Evolutionary conservation across 148 eudicot species (phyloP), one percentile per base, ranked within the genome.

Genomic region (Camellia japonica): DNA sequence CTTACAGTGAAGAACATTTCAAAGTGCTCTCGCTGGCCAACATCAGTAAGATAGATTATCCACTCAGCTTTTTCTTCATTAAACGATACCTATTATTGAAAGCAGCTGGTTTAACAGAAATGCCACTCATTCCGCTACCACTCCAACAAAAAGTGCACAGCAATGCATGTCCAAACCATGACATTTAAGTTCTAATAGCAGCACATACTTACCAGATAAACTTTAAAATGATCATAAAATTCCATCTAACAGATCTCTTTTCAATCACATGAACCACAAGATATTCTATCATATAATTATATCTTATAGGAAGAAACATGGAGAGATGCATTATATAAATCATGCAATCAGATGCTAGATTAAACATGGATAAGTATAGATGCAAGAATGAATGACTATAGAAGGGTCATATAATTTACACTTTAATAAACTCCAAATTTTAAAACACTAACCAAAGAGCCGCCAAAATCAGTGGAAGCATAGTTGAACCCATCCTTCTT

Each of bases 11-110:
- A 96, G 52, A 96, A 72, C 97, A 91, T 94, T 83, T 92, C 97
- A 86, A 96, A 96, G 79, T 96, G 99, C 82, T 96, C 98, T 47
- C 92, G 86, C 88, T 96, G 99, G 66, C 99, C 99, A 84, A 94
- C 97, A 85, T 96, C 99, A 71, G 99, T 96, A 14, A 94, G 89
- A 84, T 94, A 94, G 30, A 94, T 87, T 52, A 96, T 91, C 99
- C 99, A 94, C 42, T 94, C 92, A 44, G 90, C 99, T 82, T 94
- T 92, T 84, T 97, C 99, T 90, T 92, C 91, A 79, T 97, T 94
- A 52, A 97, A 54, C 99, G 97, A 81, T 97, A 97, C 99, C 99
- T 97, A 71, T 80, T 9, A 71, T 78, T 20, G n/a, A 76, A 78
- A 80, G 19, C 59, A 77, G 66, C 46, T 65, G 16, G 44, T 71